A percentile compares a stretch with the other conserved stretches of the same genome.
phyloP scores from a whole-genome alignment of 2,329 filamentous ascomycete genomes.

The Fusarium nisikadoi region DNA sequence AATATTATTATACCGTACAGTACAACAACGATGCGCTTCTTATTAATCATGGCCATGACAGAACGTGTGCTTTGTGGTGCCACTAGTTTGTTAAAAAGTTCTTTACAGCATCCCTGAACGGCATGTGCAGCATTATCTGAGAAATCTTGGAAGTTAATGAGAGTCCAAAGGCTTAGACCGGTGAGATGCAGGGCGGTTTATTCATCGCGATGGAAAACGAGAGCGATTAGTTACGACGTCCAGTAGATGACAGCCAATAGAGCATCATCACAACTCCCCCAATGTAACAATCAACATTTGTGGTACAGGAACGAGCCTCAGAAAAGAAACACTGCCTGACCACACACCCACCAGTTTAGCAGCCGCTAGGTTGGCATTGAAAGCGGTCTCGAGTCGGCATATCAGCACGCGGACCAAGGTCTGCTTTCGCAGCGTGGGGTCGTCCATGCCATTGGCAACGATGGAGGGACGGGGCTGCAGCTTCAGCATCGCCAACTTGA shows the following conservation, averaged over 20 bases:
- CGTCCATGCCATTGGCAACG: slow-evolving; percentile 15
- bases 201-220: background rate
- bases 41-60: slow-evolving; percentile 22
- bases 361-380: background rate
- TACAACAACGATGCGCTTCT: background rate
- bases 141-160: background rate
- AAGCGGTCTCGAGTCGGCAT: slow-evolving; percentile 36
- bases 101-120: slow-evolving; percentile 21
- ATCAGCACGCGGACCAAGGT: slow-evolving; percentile 37
- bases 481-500: slow-evolving; percentile 33
- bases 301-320: slow-evolving; percentile 10
- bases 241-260: background rate
- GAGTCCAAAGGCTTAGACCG: background rate
- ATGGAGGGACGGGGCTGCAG: slow-evolving; percentile 20
- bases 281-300: background rate
- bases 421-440: slow-evolving; percentile 37
- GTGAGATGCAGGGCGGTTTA: background rate
- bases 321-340: slow-evolving; percentile 18
- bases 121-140: background rate
- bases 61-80: slow-evolving; percentile 31
- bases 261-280: background rate
- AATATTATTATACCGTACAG: background rate
- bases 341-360: slow-evolving; percentile 1
- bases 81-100: slow-evolving; percentile 31
- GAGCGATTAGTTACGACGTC: background rate